Evolutionary conservation across 2,329 filamentous ascomycete species (phyloP).

Genomic region (Pseudopyricularia cyperi): DNA sequence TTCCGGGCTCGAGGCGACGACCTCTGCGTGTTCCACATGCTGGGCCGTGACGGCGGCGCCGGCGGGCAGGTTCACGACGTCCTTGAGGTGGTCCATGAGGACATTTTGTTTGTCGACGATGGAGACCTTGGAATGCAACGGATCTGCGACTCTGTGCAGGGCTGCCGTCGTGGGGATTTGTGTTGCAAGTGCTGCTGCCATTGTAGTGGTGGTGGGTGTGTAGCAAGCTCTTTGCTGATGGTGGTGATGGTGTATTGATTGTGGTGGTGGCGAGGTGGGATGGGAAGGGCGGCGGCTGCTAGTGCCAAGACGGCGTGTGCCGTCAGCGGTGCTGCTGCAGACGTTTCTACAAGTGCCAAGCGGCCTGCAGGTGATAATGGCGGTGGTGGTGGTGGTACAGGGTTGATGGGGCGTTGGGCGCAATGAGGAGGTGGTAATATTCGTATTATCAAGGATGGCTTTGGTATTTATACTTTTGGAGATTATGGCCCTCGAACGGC

Average conservation of each 20-base stretch:
- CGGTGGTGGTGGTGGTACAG: background rate
- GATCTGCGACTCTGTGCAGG: background rate
- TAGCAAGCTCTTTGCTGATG: background rate
- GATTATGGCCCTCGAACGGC: background rate
- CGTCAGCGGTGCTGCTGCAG: background rate
- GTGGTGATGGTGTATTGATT: background rate
- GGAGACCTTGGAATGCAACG: background rate
- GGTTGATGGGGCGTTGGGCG: background rate
- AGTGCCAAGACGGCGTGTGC: background rate
- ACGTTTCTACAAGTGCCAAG: background rate
- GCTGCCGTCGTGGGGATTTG: background rate
- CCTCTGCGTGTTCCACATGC: background rate
- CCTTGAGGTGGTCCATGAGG: background rate
- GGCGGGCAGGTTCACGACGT: background rate
- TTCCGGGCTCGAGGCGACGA: slow-evolving; percentile 5
- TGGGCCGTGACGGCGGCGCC: background rate
- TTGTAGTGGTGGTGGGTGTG: background rate
- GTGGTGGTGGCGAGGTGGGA: background rate
- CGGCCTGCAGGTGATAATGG: background rate
- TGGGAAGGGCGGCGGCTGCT: background rate
- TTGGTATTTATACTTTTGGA: background rate
- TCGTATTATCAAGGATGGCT: background rate
- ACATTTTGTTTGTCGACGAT: background rate
- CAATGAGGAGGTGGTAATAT: background rate
- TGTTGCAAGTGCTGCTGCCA: background rate